Conservation (phyloP, 805 yeast genomes). For the Hanseniaspora jakobsenii region DNA sequence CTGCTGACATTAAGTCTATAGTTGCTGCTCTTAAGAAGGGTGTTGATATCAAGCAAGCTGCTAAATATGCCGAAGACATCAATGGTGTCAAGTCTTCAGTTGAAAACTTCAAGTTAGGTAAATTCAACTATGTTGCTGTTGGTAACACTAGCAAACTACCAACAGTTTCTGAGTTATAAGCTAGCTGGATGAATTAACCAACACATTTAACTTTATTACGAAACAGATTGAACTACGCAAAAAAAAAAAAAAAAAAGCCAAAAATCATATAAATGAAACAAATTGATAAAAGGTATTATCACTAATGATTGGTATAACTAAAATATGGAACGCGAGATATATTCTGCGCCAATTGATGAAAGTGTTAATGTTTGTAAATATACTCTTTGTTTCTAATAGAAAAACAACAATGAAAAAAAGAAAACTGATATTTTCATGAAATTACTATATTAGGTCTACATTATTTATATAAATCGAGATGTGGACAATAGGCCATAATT, state of each 20-base stretch:
- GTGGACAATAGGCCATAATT: not conserved
- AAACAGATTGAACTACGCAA: not conserved
- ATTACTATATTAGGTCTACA: not conserved
- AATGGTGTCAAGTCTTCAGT: conserved; percentile 33
- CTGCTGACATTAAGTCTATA: conserved; percentile 49
- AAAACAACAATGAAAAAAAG: not conserved
- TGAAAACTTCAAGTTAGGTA: conserved; percentile 38
- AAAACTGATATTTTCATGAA: not conserved
- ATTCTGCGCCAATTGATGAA: too few relatives aligned
- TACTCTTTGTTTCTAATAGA: too few relatives aligned
- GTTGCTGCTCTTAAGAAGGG: conserved; percentile 43
- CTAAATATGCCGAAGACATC: conserved; percentile 39
- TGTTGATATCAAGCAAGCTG: conserved; percentile 46
- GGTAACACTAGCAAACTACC: conserved; percentile 85
- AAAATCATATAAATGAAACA: too few relatives aligned
- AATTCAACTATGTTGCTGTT: conserved; percentile 75
- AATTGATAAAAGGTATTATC: too few relatives aligned
- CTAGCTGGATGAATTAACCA: not conserved
- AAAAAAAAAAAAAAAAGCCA: not conserved
- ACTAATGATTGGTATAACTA: too few relatives aligned
- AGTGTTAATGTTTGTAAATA: too few relatives aligned
- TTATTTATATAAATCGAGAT: not conserved
- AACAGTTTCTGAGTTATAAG: conserved; percentile 73
- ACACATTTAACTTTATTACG: not conserved
- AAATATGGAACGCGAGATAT: too few relatives aligned